Percentiles rank a stretch among this genome's conserved stretches.
Evolutionary conservation across 208 protist genomes (phyloP).

Genomic region (Trypanosoma scelopori): DNA sequence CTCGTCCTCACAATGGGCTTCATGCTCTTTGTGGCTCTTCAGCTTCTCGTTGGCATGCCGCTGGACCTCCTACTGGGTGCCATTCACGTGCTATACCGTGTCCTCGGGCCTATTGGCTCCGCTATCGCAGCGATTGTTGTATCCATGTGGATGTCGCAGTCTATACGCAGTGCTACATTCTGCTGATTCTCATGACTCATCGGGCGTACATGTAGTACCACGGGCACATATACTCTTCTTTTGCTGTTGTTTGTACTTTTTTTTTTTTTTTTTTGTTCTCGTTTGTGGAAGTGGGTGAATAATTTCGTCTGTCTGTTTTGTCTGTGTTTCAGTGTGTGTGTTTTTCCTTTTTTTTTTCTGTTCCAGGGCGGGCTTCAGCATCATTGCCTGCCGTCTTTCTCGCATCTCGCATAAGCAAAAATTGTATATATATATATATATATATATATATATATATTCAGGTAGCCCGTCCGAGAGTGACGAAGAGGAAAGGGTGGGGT

Average conservation of each 20-base stretch:
- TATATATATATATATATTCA: no score
- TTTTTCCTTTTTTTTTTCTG: no score
- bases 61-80: slow-evolving; percentile 49
- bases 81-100: slow-evolving; percentile 46
- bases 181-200: slow-evolving; percentile 12
- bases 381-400: no score
- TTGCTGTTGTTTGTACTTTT: slow-evolving; percentile 8
- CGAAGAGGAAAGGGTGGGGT: no score
- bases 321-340: no score
- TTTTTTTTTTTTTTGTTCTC: slow-evolving; percentile 27
- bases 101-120: slow-evolving; percentile 55
- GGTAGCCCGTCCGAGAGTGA: no score
- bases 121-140: slow-evolving; percentile 34
- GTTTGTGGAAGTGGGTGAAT: no score
- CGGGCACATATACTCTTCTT: neutral
- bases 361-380: no score
- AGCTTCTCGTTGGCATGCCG: slow-evolving; percentile 52
- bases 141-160: slow-evolving; percentile 31
- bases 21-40: slow-evolving; percentile 31
- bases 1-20: slow-evolving; percentile 46
- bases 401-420: no score
- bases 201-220: neutral
- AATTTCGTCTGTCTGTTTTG: no score
- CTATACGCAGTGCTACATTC: slow-evolving; percentile 13
- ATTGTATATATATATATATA: no score